Conservation (phyloP, 2,329 filamentous ascomycete species). For the Calonectria ilicicola region DNA sequence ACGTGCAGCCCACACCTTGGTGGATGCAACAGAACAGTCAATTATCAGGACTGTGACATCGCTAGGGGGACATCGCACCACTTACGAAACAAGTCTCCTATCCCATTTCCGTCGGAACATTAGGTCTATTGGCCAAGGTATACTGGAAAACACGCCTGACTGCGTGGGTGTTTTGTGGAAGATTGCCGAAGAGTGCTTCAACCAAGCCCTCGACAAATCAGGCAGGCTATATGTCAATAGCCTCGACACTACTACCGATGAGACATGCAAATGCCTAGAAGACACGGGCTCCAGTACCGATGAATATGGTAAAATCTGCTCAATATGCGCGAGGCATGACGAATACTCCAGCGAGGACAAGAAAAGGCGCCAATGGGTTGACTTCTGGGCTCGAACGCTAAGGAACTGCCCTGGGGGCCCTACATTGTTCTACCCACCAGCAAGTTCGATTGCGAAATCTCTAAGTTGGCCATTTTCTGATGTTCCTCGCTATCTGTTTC, state of each 20-base stretch:
- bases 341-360: neutral
- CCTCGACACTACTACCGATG: neutral
- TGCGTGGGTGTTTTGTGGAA: neutral
- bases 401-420: neutral
- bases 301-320: neutral
- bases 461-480: neutral
- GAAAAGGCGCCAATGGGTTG: neutral
- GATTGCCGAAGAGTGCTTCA: slow-evolving; percentile 7
- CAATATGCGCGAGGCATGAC: neutral
- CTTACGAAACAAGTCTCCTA: neutral
- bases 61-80: neutral
- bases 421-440: slow-evolving; percentile 6
- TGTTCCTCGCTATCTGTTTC: neutral
- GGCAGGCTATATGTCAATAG: neutral
- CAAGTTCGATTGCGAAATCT: neutral
- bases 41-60: neutral
- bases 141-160: neutral
- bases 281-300: neutral
- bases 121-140: neutral
- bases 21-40: neutral
- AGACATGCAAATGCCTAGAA: neutral
- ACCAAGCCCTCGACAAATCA: neutral
- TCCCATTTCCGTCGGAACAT: neutral
- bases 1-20: neutral
- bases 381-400: neutral